phyloP scores from a whole-genome alignment of 495 filamentous ascomycete genomes.

The Penicillium crystallinum region DNA sequence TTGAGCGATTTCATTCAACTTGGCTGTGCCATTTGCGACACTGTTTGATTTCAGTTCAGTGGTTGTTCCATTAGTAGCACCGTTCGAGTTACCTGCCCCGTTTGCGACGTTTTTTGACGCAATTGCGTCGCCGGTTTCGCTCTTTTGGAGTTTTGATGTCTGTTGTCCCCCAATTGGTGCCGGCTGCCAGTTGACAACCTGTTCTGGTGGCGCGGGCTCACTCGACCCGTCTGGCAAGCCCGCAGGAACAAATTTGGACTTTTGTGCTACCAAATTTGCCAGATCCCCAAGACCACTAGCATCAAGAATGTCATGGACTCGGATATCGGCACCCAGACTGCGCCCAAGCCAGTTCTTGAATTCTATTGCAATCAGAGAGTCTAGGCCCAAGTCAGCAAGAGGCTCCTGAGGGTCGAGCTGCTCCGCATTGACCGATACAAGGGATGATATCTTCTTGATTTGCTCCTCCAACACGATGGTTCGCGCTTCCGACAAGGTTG shows the following conservation, averaged over 20 bases:
- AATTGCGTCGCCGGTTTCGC: neutral
- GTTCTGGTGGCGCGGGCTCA: neutral
- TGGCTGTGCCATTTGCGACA: neutral
- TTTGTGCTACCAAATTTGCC: neutral
- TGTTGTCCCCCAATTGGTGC: neutral
- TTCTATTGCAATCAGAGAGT: constrained; percentile 40
- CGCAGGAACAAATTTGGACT: neutral
- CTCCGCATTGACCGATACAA: neutral
- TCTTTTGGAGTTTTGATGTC: neutral
- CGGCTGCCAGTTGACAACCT: neutral
- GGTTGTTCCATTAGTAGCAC: neutral
- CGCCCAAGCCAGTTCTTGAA: constrained; percentile 34
- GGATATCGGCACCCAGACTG: constrained; percentile 21
- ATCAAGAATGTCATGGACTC: neutral
- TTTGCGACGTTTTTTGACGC: neutral
- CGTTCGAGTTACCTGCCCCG: neutral
- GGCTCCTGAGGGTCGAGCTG: neutral
- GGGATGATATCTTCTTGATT: neutral
- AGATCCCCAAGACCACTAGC: neutral
- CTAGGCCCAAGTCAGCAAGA: constrained; percentile 31
- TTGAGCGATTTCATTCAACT: neutral
- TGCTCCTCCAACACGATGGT: neutral
- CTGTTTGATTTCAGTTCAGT: neutral
- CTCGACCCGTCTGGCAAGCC: neutral
- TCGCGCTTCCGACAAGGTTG: neutral